phyloP scores from a whole-genome alignment of 2,329 filamentous ascomycete genomes.

The Furcasterigmium sp. region DNA sequence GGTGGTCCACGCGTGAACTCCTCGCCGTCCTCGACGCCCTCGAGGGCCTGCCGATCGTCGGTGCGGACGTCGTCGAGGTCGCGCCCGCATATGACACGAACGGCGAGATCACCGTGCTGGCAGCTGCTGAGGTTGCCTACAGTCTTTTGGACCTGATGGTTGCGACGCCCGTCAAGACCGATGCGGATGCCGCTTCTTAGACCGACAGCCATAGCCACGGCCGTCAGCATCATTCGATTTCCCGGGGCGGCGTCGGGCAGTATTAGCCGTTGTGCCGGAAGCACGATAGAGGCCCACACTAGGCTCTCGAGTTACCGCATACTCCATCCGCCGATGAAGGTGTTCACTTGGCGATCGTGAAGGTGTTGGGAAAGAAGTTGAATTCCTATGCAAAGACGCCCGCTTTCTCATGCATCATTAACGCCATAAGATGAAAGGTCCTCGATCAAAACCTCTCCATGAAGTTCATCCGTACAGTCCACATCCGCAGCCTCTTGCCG shows the following conservation, averaged over 20 bases:
- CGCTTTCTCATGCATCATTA: background rate
- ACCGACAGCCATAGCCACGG: too few relatives aligned
- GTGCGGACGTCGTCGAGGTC: conserved; percentile 77
- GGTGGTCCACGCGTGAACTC: conserved; percentile 75
- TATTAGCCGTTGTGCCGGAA: too few relatives aligned
- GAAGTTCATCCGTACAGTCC: conserved; percentile 80
- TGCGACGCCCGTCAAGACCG: conserved; percentile 27
- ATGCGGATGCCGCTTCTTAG: background rate
- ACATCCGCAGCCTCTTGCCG: conserved; percentile 90
- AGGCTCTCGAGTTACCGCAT: background rate
- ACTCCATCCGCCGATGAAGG: too few relatives aligned
- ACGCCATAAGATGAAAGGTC: too few relatives aligned
- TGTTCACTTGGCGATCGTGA: too few relatives aligned
- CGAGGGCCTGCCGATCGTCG: conserved; percentile 66
- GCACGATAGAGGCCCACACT: too few relatives aligned
- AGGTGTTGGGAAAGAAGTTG: too few relatives aligned
- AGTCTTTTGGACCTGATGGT: conserved; percentile 65
- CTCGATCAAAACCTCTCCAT: conserved; percentile 70
- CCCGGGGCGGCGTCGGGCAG: too few relatives aligned
- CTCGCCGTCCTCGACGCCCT: conserved; percentile 69
- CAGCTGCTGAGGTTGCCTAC: conserved; percentile 67
- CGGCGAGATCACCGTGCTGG: conserved; percentile 68
- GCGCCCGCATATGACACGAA: conserved; percentile 70
- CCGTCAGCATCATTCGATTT: too few relatives aligned
- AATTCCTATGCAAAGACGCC: too few relatives aligned